phyloP scores from a whole-genome alignment of 129 eudicot species.

The Scalesia atractyloides region DNA sequence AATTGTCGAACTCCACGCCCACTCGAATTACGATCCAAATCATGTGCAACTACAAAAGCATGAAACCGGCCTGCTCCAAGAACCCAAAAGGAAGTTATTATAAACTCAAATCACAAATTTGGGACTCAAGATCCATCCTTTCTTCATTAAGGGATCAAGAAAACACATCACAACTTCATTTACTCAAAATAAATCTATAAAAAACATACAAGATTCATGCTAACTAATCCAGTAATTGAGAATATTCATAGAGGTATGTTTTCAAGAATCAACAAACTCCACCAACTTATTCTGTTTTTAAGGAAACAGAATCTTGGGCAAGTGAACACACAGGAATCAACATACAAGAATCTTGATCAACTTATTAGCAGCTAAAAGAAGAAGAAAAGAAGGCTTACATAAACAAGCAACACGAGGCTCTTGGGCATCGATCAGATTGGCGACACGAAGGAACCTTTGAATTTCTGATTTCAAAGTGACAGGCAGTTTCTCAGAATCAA shows the following conservation, averaged over 20 bases:
- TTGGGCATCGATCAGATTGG: conserved; percentile 73
- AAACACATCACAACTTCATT: conserved; percentile 10
- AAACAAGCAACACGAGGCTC: conserved; percentile 92
- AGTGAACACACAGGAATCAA: conserved; percentile 16
- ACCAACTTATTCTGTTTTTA: background rate
- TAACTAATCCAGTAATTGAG: background rate
- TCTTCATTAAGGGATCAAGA: conserved; percentile 20
- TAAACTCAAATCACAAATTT: conserved; percentile 10
- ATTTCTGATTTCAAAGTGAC: conserved; percentile 84
- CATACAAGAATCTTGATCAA: conserved; percentile 4
- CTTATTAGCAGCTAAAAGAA: background rate
- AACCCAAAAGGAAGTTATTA: conserved; percentile 14
- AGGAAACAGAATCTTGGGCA: conserved; percentile 19
- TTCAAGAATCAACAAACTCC: conserved; percentile 17
- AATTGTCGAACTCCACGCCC: conserved; percentile 98
- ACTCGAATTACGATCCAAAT: conserved; percentile 81
- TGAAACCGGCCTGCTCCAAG: conserved; percentile 86
- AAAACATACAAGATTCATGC: conserved; percentile 4
- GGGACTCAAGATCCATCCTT: conserved; percentile 10
- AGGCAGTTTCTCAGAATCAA: conserved; percentile 91
- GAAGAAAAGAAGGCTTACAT: conserved; percentile 50
- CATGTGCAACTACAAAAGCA: conserved; percentile 93
- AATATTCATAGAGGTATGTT: conserved; percentile 10
- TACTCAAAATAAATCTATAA: background rate
- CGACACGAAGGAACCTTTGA: conserved; percentile 90